A percentile compares a stretch with the other conserved stretches of the same genome.
Conservation (phyloP, 768 basidiomycete species). For the Agaricus subrufescens region DNA sequence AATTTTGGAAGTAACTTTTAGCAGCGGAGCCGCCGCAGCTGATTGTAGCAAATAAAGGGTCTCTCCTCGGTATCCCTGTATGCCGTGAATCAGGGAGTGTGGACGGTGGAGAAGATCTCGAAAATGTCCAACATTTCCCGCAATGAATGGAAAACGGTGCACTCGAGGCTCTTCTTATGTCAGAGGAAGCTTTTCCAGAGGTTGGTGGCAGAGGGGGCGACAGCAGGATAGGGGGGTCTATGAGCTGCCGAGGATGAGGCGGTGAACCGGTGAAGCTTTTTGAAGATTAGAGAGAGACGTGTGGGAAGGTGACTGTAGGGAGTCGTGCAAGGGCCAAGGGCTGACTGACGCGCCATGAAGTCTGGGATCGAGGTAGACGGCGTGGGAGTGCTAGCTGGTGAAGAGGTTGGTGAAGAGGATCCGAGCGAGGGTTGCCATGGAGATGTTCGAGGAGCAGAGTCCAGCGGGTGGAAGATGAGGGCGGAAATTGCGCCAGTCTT, state of each 20-base stretch:
- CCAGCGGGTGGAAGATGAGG: too few species aligned
- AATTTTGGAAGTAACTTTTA: background rate
- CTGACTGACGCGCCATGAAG: too few species aligned
- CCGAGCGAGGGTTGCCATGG: too few species aligned
- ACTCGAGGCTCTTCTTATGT: background rate
- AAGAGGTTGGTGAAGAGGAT: too few species aligned
- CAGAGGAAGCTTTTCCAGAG: background rate
- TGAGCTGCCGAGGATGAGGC: background rate
- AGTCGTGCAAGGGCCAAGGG: too few species aligned
- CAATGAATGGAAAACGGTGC: background rate
- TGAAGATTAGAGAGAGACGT: too few species aligned
- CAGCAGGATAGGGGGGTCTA: background rate
- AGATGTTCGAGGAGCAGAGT: too few species aligned
- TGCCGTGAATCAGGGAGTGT: background rate
- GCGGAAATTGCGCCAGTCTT: too few species aligned
- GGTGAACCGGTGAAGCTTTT: background rate
- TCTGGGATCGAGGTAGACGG: too few species aligned
- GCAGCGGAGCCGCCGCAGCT: background rate
- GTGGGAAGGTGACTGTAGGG: too few species aligned
- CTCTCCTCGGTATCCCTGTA: slow-evolving; percentile 2
- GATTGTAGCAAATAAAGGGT: background rate
- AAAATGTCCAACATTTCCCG: slow-evolving; percentile 2
- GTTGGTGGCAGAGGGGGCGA: background rate
- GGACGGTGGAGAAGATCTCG: background rate
- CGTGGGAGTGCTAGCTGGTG: too few species aligned